Evolutionary conservation across 2,329 filamentous ascomycete species (phyloP).

Genomic region (Colletotrichum destructivum): DNA sequence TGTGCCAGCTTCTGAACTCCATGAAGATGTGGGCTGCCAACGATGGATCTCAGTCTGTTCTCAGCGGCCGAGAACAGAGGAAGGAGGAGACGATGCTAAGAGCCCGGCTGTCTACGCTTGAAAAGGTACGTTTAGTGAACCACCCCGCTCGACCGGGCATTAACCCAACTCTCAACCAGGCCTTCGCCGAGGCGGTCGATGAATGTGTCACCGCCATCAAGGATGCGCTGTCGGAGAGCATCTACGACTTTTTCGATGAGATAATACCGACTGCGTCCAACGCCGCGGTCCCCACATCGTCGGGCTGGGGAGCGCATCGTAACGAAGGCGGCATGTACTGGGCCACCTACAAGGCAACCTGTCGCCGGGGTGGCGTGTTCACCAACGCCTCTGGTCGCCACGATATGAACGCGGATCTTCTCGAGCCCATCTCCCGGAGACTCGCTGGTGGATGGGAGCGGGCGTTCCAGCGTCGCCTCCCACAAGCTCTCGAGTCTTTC

Average conservation of each 20-base stretch:
- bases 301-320: conserved; percentile 44
- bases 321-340: conserved; percentile 45
- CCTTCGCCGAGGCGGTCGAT: conserved; percentile 41
- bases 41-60: conserved; percentile 41
- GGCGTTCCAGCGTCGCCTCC: conserved; percentile 47
- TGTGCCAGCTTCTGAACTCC: conserved; percentile 46
- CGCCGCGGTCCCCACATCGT: conserved; percentile 42
- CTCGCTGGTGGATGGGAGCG: conserved; percentile 47
- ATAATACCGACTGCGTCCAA: conserved; percentile 43
- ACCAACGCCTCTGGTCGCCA: conserved; percentile 38
- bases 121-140: conserved; percentile 20
- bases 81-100: conserved; percentile 40
- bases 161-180: conserved; percentile 28
- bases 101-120: conserved; percentile 39
- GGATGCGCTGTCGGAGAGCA: conserved; percentile 43
- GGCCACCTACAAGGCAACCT: conserved; percentile 49
- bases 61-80: conserved; percentile 43
- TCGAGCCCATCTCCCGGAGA: conserved; percentile 44
- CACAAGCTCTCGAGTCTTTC: conserved; percentile 31
- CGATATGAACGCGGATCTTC: conserved; percentile 49
- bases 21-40: conserved; percentile 47
- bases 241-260: conserved; percentile 45
- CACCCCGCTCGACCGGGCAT: background rate
- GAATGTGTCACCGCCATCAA: conserved; percentile 41
- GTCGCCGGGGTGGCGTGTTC: conserved; percentile 44